Conservation (phyloP, 371 early-diverging fungal species). For the Mortierella sp. region DNA sequence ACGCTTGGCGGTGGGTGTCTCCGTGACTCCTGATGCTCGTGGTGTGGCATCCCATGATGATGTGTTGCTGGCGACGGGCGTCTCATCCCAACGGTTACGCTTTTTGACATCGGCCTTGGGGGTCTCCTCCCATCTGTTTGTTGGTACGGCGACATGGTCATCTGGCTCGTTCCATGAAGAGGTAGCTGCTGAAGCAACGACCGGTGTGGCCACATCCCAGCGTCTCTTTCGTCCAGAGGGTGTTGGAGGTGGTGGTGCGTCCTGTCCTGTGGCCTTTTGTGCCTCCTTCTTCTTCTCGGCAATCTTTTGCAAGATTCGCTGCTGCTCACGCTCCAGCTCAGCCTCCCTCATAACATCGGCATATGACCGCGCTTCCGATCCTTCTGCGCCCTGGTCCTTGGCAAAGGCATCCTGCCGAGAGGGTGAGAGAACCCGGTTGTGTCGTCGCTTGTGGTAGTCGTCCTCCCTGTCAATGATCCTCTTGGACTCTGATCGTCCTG, state of each 20-base stretch:
- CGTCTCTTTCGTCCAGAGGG: slow-evolving; percentile 74
- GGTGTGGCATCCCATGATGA: slow-evolving; percentile 84
- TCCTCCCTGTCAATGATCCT: slow-evolving; percentile 88
- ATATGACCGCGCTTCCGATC: slow-evolving; percentile 74
- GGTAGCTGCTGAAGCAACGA: slow-evolving; percentile 58
- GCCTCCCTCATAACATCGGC: slow-evolving; percentile 89
- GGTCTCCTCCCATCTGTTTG: slow-evolving; percentile 83
- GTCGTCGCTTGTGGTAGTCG: slow-evolving; percentile 88
- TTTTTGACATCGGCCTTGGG: slow-evolving; percentile 66
- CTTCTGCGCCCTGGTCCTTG: slow-evolving; percentile 52
- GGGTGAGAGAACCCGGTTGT: slow-evolving; percentile 88
- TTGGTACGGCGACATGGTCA: slow-evolving; percentile 53
- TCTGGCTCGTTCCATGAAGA: slow-evolving; percentile 79
- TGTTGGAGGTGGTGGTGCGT: slow-evolving; percentile 58
- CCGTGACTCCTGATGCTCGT: slow-evolving; percentile 49
- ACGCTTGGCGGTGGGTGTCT: slow-evolving; percentile 70
- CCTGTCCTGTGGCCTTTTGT: slow-evolving; percentile 59
- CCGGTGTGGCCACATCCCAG: slow-evolving; percentile 92
- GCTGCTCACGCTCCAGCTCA: slow-evolving; percentile 88
- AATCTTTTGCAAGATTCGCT: slow-evolving; percentile 74
- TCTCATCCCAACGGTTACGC: slow-evolving; percentile 74
- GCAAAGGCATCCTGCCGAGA: slow-evolving; percentile 89
- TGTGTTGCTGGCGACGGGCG: slow-evolving; percentile 61
- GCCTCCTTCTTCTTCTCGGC: slow-evolving; percentile 79
- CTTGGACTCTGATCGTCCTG: slow-evolving; percentile 63